phyloP scores from a whole-genome alignment of 225 moss, liverwort and hornwort species.

The Marchantia polymorpha region DNA sequence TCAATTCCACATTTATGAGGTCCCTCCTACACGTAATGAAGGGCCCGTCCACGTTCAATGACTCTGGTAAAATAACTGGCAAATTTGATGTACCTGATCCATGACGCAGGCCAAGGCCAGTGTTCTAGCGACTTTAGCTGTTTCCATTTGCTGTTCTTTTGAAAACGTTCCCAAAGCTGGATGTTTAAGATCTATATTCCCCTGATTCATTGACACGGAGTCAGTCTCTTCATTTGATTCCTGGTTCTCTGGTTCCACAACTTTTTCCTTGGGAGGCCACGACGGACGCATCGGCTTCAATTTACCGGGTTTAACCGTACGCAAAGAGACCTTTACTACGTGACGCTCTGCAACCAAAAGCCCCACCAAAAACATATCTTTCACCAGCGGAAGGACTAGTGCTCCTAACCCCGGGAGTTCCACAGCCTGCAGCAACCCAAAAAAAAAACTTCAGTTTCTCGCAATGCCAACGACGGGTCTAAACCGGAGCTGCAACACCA shows the following conservation, averaged over 20 bases:
- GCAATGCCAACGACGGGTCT: neutral
- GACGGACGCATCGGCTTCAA: constrained; percentile 71
- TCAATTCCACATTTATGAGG: neutral
- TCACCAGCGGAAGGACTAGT: constrained; percentile 81
- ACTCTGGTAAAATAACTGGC: neutral
- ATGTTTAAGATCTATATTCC: constrained; percentile 18
- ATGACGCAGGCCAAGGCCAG: constrained; percentile 89
- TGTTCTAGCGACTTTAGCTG: constrained; percentile 78
- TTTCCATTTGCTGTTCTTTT: constrained; percentile 69
- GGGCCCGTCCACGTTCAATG: neutral
- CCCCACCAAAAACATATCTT: constrained; percentile 78
- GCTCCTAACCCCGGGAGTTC: constrained; percentile 44
- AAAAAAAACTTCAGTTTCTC: neutral
- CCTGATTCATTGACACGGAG: neutral
- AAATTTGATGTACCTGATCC: constrained; percentile 61
- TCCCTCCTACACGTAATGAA: neutral
- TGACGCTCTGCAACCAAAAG: constrained; percentile 72
- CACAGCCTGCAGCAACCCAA: constrained; percentile 60
- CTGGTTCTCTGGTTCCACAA: constrained; percentile 20
- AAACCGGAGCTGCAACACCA: neutral
- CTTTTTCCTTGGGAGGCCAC: constrained; percentile 70
- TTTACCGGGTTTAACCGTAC: constrained; percentile 46
- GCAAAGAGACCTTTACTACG: constrained; percentile 25
- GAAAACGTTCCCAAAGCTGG: constrained; percentile 42
- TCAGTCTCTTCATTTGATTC: constrained; percentile 17